Conservation (phyloP, 257 asterid species). For the Ligustrum vulgare region DNA sequence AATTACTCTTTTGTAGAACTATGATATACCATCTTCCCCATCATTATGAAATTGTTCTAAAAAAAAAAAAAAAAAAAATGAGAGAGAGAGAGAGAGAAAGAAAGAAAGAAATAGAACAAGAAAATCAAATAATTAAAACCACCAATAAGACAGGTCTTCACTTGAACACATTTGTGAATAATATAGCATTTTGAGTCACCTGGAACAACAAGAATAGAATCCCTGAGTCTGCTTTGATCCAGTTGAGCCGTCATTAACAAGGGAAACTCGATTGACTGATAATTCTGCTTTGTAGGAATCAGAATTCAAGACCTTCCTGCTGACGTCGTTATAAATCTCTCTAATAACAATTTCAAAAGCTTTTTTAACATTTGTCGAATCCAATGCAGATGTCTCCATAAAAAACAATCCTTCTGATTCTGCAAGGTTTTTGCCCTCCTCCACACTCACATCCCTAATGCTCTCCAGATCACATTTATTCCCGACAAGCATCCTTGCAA, state of each 20-base stretch:
- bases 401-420: conserved; percentile 65
- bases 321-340: conserved; percentile 54
- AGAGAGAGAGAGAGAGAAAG: conserved; percentile 16
- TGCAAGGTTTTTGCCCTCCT: conserved; percentile 59
- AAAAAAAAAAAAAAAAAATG: conserved; percentile 19
- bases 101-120: conserved; percentile 12
- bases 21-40: conserved; percentile 11
- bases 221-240: conserved; percentile 43
- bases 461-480: conserved; percentile 54
- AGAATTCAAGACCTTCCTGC: conserved; percentile 68
- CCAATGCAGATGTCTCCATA: conserved; percentile 68
- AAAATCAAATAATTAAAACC: conserved; percentile 14
- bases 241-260: conserved; percentile 39
- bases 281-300: conserved; percentile 60
- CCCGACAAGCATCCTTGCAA: conserved; percentile 62
- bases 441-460: conserved; percentile 54
- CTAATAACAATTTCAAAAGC: conserved; percentile 56
- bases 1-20: conserved; percentile 12
- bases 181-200: conserved; percentile 31
- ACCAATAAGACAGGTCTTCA: conserved; percentile 7
- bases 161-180: background rate
- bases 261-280: conserved; percentile 57
- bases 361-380: conserved; percentile 55
- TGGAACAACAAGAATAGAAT: conserved; percentile 54
- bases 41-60: conserved; percentile 24